Evolutionary conservation across 768 basidiomycete genomes (phyloP).

Genomic region (Boletus pseudo-olivaceus): DNA sequence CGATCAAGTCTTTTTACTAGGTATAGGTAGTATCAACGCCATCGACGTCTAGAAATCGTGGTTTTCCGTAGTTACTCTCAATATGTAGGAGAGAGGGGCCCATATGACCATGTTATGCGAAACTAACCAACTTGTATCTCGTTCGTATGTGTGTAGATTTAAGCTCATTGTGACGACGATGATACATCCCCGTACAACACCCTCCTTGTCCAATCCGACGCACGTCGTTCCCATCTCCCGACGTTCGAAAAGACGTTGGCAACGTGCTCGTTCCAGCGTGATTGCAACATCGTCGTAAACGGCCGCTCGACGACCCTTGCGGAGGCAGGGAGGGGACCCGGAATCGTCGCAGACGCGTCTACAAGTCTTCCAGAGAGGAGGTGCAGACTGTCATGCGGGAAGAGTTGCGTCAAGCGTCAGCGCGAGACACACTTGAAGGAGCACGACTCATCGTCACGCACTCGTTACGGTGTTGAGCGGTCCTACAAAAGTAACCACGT

Average conservation of each 20-base stretch:
- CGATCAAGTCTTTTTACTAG: background rate
- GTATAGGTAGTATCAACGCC: background rate
- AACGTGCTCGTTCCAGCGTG: constrained; percentile 58
- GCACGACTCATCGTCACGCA: constrained; percentile 19
- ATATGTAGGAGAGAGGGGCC: background rate
- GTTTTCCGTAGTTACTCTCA: background rate
- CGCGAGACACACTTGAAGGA: background rate
- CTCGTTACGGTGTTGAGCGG: constrained; percentile 54
- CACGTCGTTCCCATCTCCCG: constrained; percentile 44
- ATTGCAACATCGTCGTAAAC: constrained; percentile 47
- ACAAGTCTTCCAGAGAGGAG: constrained; percentile 47
- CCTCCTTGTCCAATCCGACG: constrained; percentile 44
- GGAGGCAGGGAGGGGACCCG: constrained; percentile 54
- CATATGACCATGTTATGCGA: no score
- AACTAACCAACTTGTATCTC: background rate
- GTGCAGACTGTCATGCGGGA: constrained; percentile 41
- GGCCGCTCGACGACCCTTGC: constrained; percentile 47
- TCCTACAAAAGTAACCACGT: constrained; percentile 33
- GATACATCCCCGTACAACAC: constrained; percentile 40
- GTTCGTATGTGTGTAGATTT: background rate
- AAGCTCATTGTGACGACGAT: background rate
- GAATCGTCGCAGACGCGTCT: constrained; percentile 44
- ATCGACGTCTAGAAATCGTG: background rate
- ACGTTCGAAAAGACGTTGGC: constrained; percentile 43
- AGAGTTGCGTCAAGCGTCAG: background rate